These are phyloP conservation scores for Rhizomucor miehei DNA, from an alignment of 371 early-diverging fungal genomes.

Conservation along the genomic window DNA sequence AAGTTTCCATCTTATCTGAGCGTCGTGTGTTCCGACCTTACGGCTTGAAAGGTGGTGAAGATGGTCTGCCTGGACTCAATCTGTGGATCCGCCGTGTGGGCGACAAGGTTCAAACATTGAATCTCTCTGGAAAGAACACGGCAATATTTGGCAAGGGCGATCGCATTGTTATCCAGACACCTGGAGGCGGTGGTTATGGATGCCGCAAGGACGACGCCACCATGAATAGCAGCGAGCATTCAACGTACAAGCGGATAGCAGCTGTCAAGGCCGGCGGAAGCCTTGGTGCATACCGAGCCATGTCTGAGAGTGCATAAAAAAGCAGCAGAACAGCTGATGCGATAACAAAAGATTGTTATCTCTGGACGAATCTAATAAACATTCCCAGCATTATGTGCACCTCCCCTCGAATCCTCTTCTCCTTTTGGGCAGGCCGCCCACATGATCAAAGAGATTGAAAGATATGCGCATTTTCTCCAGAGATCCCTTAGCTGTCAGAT, in stretches of 20 bases:
- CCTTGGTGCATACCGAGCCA: slow-evolving; percentile 20
- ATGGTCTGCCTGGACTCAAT: slow-evolving; percentile 76
- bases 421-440: too few species aligned
- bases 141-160: slow-evolving; percentile 75
- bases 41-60: slow-evolving; percentile 84
- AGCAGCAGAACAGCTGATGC: not conserved
- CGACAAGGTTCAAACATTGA: slow-evolving; percentile 47
- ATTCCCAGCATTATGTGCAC: too few species aligned
- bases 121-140: slow-evolving; percentile 88
- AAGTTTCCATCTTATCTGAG: slow-evolving; percentile 91
- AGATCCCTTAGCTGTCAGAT: too few species aligned
- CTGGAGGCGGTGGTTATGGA: slow-evolving; percentile 91
- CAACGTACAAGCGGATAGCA: not conserved
- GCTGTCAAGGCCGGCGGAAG: slow-evolving; percentile 23
- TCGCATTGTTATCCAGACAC: slow-evolving; percentile 79
- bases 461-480: too few species aligned
- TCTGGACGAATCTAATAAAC: too few species aligned
- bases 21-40: slow-evolving; percentile 90
- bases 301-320: slow-evolving; percentile 28
- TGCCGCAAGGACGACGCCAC: not conserved
- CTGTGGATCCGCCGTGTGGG: slow-evolving; percentile 65
- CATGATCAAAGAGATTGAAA: too few species aligned
- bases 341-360: too few species aligned
- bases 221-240: not conserved
- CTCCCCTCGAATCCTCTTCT: too few species aligned